These are phyloP conservation scores for Claviceps arundinis DNA, from an alignment of 2,329 filamentous ascomycete species.

Conservation along the genomic window DNA sequence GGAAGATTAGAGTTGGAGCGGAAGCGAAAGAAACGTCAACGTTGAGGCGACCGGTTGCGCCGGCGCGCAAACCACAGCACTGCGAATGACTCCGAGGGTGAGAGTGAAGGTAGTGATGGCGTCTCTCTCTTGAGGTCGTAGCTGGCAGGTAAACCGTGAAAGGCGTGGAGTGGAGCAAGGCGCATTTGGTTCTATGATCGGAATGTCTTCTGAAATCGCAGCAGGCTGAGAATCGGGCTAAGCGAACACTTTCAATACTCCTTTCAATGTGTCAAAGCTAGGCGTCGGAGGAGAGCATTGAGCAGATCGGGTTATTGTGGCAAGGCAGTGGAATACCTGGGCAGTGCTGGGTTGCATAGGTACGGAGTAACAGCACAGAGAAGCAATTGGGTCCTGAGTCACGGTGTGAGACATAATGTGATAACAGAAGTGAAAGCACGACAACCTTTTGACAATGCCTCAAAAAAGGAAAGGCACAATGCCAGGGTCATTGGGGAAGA, in stretches of 20 bases:
- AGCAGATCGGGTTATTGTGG: neutral
- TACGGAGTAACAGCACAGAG: too few species aligned
- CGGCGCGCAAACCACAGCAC: neutral
- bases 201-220: neutral
- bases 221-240: neutral
- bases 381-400: too few species aligned
- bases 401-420: too few species aligned
- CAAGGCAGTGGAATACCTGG: neutral
- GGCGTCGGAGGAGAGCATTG: neutral
- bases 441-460: too few species aligned
- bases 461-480: too few species aligned
- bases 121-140: neutral
- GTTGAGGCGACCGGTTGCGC: neutral
- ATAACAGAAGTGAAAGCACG: too few species aligned
- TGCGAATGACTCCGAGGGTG: neutral
- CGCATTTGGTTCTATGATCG: neutral
- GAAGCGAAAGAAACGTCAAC: neutral
- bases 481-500: too few species aligned
- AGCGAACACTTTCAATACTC: neutral
- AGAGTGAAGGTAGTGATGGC: neutral
- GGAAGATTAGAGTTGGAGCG: neutral
- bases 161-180: neutral
- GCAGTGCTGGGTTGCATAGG: too few species aligned
- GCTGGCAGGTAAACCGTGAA: neutral
- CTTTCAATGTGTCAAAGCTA: neutral